Percentiles rank a stretch among this genome's conserved stretches.
Evolutionary conservation across 768 basidiomycete species (phyloP).

Genomic region (Phaffia australis): DNA sequence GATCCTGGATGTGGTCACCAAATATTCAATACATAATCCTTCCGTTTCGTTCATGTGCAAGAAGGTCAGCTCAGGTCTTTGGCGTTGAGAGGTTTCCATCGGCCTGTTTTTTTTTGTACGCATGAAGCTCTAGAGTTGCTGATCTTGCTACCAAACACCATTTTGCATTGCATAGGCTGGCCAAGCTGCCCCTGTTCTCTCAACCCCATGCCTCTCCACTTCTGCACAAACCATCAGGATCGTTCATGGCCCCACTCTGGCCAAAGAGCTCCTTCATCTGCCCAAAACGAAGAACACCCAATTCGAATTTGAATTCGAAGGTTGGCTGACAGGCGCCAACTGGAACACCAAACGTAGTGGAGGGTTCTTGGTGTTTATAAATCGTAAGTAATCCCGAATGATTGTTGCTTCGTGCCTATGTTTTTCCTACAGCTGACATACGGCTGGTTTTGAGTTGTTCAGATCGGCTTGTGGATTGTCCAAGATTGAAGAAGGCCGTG

Average conservation of each 20-base stretch:
- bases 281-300: conserved; percentile 13
- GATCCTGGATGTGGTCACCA: conserved; percentile 81
- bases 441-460: neutral
- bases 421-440: neutral
- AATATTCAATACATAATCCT: conserved; percentile 89
- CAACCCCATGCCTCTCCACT: conserved; percentile 61
- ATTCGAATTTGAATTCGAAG: conserved; percentile 46
- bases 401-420: neutral
- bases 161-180: conserved; percentile 48
- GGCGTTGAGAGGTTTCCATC: conserved; percentile 2
- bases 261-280: conserved; percentile 55
- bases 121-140: no score
- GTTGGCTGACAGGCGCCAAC: conserved; percentile 72
- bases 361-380: conserved; percentile 82
- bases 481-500: conserved; percentile 71
- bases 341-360: conserved; percentile 61
- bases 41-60: conserved; percentile 79
- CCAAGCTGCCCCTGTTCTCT: conserved; percentile 62
- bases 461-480: conserved; percentile 89
- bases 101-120: neutral
- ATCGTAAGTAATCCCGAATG: conserved; percentile 51
- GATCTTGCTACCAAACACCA: no score
- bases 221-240: conserved; percentile 60
- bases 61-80: conserved; percentile 48
- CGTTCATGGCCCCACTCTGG: conserved; percentile 68